Base-by-base conservation (phyloP, 345 rosid genomes). In the Eucalyptus decipiens region DNA sequence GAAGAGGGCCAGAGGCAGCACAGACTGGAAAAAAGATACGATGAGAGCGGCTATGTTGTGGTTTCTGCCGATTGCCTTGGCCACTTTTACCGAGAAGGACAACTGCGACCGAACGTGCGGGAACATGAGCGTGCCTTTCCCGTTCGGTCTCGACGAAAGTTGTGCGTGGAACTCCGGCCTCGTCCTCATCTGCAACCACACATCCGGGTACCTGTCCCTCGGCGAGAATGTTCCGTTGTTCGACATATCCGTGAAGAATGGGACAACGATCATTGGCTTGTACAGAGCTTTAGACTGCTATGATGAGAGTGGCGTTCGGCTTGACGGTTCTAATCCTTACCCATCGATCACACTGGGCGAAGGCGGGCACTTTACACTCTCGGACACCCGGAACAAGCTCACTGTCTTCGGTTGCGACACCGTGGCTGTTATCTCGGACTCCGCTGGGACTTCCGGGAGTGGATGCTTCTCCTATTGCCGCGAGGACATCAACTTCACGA, bases 371-470 rank as follows among this genome's bases (percentile, higher is more conserved):
- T 58, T 0, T 26, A 58, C 65, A 26, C 0, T 58, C n/a, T 58
- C 65, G 3, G 65, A 26, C 15, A 26, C 15, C n/a, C n/a, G 15
- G 65, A 58, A 58, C 65, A 58, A 58, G 65, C 15, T 58, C 65
- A 58, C 65, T 0, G 4, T 58, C 65, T 58, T 58, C n/a, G 65
- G 65, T 26, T 58, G 65, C 30, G 14, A 58, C 65, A 58, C 65
- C 3, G 0, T 0, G 30, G 30, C 65, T 4, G 0, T 9, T 0
- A 11, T 58, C 65, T 11, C 14, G 3, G n/a, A 58, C 0, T 0
- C 60, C 0, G 28, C 62, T 6, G 12, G 6, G 6, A 56, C 28
- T 56, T 56, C 4, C 3, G 28, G 62, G 6, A 56, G 13, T 9
- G 30, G 62, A 24, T 56, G 28, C 62, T 56, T 24, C 62, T 24